These are phyloP conservation scores for Gossypium laxum DNA, from an alignment of 441 rosid genomes.

Conservation along the genomic window DNA sequence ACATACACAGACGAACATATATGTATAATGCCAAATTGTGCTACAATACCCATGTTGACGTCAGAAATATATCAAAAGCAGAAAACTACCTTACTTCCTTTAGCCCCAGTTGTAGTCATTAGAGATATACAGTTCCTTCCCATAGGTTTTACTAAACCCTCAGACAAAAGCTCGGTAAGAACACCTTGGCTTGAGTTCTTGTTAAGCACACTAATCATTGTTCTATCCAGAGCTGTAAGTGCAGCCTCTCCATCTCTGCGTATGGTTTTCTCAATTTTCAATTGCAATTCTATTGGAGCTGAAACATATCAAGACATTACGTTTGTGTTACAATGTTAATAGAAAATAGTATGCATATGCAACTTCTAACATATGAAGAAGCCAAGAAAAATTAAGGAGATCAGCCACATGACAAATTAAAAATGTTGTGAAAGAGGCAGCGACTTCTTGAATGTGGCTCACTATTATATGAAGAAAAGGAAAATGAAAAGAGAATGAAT, in stretches of 20 bases:
- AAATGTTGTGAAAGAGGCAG: neutral
- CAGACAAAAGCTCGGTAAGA: slow-evolving; percentile 65
- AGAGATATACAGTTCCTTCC: slow-evolving; percentile 84
- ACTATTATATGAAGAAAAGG: neutral
- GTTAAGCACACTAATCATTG: slow-evolving; percentile 63
- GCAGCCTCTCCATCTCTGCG: slow-evolving; percentile 81
- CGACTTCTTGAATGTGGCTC: neutral
- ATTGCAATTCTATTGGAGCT: slow-evolving; percentile 46
- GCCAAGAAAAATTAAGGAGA: neutral
- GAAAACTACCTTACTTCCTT: slow-evolving; percentile 85
- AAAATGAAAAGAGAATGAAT: neutral
- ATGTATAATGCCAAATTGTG: neutral
- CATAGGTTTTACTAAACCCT: slow-evolving; percentile 76
- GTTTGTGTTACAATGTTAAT: slow-evolving; percentile 8
- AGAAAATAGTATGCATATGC: neutral
- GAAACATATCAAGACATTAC: slow-evolving; percentile 13
- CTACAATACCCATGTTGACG: neutral
- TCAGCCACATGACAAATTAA: neutral
- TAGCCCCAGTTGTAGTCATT: slow-evolving; percentile 97
- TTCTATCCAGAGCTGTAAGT: slow-evolving; percentile 64
- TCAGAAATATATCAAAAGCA: neutral
- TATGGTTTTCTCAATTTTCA: slow-evolving; percentile 58
- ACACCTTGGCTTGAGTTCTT: slow-evolving; percentile 61
- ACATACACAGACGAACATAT: neutral
- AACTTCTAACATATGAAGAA: neutral